Evolutionary conservation across 768 basidiomycete species (phyloP).

Genomic region (Tremella mesenterica): DNA sequence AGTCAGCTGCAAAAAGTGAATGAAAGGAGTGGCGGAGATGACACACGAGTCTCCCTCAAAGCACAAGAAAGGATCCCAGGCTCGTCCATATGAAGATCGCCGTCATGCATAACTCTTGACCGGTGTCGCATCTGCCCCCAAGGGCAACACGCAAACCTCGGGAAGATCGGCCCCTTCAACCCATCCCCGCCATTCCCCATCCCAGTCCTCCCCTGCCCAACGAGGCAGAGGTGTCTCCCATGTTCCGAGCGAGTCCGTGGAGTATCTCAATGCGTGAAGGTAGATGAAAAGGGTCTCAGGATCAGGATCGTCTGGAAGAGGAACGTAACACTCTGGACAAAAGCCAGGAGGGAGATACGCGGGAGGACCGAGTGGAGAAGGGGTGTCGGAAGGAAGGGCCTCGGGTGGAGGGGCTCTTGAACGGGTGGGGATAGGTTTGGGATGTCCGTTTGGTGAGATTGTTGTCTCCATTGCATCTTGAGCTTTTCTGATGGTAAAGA

Average conservation of each 20-base stretch:
- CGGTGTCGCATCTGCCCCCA: too few species aligned
- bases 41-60: too few species aligned
- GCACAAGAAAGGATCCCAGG: neutral
- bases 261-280: slow-evolving; percentile 72
- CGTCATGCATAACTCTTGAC: neutral
- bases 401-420: slow-evolving; percentile 1
- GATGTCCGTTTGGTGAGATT: slow-evolving; percentile 1
- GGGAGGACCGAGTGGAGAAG: slow-evolving; percentile 19
- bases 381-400: slow-evolving; percentile 14
- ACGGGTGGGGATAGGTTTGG: slow-evolving; percentile 2
- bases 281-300: slow-evolving; percentile 92
- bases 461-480: slow-evolving; percentile 18
- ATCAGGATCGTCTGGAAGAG: slow-evolving; percentile 83
- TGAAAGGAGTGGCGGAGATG: too few species aligned
- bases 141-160: too few species aligned
- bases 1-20: too few species aligned
- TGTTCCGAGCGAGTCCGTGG: slow-evolving; percentile 30
- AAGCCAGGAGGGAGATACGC: slow-evolving; percentile 49
- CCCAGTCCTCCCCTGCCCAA: slow-evolving; percentile 58
- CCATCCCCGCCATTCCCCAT: slow-evolving; percentile 42
- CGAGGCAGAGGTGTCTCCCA: slow-evolving; percentile 51
- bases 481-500: slow-evolving; percentile 38
- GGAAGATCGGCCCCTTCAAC: slow-evolving; percentile 16
- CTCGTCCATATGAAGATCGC: neutral
- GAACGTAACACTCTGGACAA: slow-evolving; percentile 85